Evolutionary conservation across 805 yeast genomes (phyloP).

Genomic region (Candida succiphila): DNA sequence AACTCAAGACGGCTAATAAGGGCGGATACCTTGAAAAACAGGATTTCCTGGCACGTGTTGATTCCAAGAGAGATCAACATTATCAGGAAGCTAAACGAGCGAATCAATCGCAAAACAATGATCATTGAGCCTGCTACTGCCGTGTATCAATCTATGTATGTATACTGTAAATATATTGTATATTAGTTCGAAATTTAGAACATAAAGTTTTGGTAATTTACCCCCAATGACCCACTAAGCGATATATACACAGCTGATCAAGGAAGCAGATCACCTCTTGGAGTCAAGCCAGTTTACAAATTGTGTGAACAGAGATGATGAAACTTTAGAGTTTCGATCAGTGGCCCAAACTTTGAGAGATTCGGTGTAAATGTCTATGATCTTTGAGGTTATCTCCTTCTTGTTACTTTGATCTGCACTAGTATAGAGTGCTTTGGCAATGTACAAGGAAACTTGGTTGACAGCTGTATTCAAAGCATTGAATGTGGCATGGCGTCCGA

Average conservation of each 20-base stretch:
- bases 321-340: slow-evolving; percentile 33
- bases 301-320: slow-evolving; percentile 58
- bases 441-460: slow-evolving; percentile 55
- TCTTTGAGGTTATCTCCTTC: slow-evolving; percentile 21
- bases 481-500: slow-evolving; percentile 31
- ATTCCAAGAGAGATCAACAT: slow-evolving; percentile 41
- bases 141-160: not conserved
- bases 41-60: slow-evolving; percentile 76
- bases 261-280: slow-evolving; percentile 23
- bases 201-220: no score
- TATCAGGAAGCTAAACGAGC: slow-evolving; percentile 30
- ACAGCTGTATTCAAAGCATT: slow-evolving; percentile 47
- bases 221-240: no score
- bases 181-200: no score
- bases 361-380: slow-evolving; percentile 46
- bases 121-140: no score
- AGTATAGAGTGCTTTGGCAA: slow-evolving; percentile 45
- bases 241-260: no score
- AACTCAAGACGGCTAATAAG: slow-evolving; percentile 69
- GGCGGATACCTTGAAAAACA: slow-evolving; percentile 89
- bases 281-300: slow-evolving; percentile 70
- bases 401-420: slow-evolving; percentile 20
- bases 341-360: slow-evolving; percentile 55
- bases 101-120: no score
- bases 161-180: not conserved